Evolutionary conservation across 257 asterid species (phyloP), one percentile per base, ranked within the genome.

Genomic region (Lycium ferocissimum): DNA sequence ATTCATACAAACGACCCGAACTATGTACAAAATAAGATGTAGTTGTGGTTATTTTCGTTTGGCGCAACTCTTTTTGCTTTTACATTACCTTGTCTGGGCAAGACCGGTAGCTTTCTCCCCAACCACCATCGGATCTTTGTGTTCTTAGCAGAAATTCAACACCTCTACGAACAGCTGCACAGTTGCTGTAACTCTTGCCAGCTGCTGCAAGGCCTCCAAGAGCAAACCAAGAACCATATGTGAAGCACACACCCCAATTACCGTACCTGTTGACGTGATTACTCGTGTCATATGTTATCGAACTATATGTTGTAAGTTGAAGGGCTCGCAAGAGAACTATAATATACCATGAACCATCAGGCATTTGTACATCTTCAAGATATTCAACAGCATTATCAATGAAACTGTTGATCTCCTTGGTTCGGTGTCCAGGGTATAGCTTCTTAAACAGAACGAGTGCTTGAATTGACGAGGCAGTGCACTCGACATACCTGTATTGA

Each of bases 41-140:
- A 8, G 58, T 22, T 53, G 38, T 70, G 2, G 73, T 80, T 3
- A 3, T 0, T 65, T 58, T 13, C 45, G 26, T 66, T 22, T 40
- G 45, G 6, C 45, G 45, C 45, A 40, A 40, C 40, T 2, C 33
- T 66, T 26, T 0, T 13, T 51, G 18, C 43, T 51, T 76, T 76
- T 76, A 51, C 22, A 37, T 59, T 79, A 95, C 98, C 98, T 90
- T 94, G 9, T 90, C 91, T 1, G 95, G 94, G 80, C 97, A 92
- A 14, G 97, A 95, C 37, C 90, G 92, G 84, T 90, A 95, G 91
- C 98, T 95, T 86, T 95, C 98, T 8, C 98, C 95, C 98, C 98
- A 94, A 15, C 98, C 98, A 59, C 98, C 98, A 85, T 94, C 90
- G 3, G 82, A 90, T 17, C 88, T 91, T 65, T 95, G 98, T 81